Percentiles rank a stretch among this genome's conserved stretches.
phyloP scores from a whole-genome alignment of 331 rosid genomes.

The Dryas integrifolia region DNA sequence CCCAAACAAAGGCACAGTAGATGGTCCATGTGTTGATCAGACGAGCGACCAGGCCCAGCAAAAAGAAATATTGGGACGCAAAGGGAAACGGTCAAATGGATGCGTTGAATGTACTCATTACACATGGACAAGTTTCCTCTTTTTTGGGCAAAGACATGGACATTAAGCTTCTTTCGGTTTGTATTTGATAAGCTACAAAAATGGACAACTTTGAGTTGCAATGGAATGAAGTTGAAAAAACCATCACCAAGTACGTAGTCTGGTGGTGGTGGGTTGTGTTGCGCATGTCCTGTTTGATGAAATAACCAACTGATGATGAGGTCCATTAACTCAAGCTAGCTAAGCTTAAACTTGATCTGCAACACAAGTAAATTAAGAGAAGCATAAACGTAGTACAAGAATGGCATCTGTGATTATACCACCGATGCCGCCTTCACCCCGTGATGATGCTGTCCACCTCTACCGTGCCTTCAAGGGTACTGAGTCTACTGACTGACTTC shows the following conservation, averaged over 20 bases:
- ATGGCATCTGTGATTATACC: slow-evolving; percentile 43
- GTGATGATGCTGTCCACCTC: slow-evolving; percentile 62
- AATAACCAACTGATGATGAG: neutral
- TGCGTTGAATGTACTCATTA: neutral
- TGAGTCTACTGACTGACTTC: too few species aligned
- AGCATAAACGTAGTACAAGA: neutral
- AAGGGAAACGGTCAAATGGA: too few species aligned
- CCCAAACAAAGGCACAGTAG: too few species aligned
- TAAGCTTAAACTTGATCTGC: too few species aligned
- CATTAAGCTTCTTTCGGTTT: neutral
- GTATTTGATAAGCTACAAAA: neutral
- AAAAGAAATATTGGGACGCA: too few species aligned
- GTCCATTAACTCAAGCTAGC: too few species aligned
- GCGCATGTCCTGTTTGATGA: neutral
- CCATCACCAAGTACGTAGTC: neutral
- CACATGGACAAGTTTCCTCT: neutral
- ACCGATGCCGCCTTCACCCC: slow-evolving; percentile 53
- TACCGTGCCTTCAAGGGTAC: slow-evolving; percentile 76
- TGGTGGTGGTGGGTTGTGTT: neutral
- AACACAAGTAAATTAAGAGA: too few species aligned
- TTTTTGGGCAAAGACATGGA: neutral
- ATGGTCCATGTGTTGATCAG: too few species aligned
- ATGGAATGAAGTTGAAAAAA: neutral
- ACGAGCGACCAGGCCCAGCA: too few species aligned
- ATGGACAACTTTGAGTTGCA: neutral